A percentile compares a stretch with the other conserved stretches of the same genome.
Conservation (phyloP, 2,329 filamentous ascomycete genomes). For the Xylariomycetidae sp. region DNA sequence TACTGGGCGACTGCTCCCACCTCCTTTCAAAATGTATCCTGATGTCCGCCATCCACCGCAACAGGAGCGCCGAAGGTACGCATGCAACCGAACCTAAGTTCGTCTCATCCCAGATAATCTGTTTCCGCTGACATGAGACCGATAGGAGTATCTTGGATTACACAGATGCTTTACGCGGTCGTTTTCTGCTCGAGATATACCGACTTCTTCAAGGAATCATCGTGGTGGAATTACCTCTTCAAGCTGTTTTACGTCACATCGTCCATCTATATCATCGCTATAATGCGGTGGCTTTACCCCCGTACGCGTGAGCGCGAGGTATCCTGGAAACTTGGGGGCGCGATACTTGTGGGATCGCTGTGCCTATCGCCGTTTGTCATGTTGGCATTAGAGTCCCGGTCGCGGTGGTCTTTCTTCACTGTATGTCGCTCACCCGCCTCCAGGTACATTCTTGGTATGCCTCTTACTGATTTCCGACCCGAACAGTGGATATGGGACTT, state of each 20-base stretch:
- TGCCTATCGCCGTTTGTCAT: conserved; percentile 68
- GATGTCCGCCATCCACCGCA: conserved; percentile 84
- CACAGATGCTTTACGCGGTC: conserved; percentile 77
- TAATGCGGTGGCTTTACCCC: conserved; percentile 84
- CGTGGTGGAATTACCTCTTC: conserved; percentile 70
- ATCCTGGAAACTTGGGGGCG: conserved; percentile 84
- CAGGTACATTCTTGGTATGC: not conserved
- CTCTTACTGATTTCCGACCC: too few species aligned
- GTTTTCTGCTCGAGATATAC: conserved; percentile 87
- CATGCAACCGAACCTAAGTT: conserved; percentile 1
- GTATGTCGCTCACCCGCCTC: conserved; percentile 32
- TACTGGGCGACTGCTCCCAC: conserved; percentile 81
- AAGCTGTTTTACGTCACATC: conserved; percentile 86
- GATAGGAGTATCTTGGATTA: conserved; percentile 81
- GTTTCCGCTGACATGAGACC: conserved; percentile 12
- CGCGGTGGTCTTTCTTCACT: conserved; percentile 43
- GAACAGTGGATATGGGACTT: conserved; percentile 87
- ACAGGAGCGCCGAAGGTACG: conserved; percentile 77
- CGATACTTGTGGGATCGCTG: conserved; percentile 61
- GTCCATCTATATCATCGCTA: conserved; percentile 77
- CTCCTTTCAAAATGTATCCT: conserved; percentile 83
- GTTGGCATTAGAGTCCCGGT: conserved; percentile 56
- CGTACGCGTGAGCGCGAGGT: conserved; percentile 86
- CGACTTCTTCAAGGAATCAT: conserved; percentile 63
- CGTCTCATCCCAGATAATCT: not conserved